phyloP scores from a whole-genome alignment of 2,329 filamentous ascomycete species.

The Nemania serpens region DNA sequence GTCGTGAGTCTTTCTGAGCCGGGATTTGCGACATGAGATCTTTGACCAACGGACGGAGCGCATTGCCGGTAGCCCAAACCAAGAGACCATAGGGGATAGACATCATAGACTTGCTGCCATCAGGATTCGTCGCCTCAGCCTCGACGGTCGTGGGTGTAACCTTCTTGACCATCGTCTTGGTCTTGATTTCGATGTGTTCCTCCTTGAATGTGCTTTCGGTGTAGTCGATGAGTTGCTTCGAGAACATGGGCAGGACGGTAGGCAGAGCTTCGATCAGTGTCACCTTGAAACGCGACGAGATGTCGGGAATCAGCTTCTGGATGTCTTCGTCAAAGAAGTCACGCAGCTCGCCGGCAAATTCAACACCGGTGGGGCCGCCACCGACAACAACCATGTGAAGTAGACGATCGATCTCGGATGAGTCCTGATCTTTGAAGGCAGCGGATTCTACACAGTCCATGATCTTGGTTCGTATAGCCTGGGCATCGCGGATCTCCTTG shows the following conservation, averaged over 20 bases:
- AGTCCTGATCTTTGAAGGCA: slow-evolving; percentile 92
- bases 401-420: slow-evolving; percentile 88
- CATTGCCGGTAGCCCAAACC: slow-evolving; percentile 98
- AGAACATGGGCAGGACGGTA: slow-evolving; percentile 97
- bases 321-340: slow-evolving; percentile 99
- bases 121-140: slow-evolving; percentile 79
- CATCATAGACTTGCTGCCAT: slow-evolving; percentile 82
- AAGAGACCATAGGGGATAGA: slow-evolving; percentile 91
- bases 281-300: slow-evolving; percentile 92
- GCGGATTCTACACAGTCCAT: slow-evolving; percentile 99
- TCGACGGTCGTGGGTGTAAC: slow-evolving; percentile 93
- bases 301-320: slow-evolving; percentile 96
- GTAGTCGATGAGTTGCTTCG: slow-evolving; percentile 98
- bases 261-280: slow-evolving; percentile 96
- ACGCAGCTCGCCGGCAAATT: slow-evolving; percentile 97
- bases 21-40: slow-evolving; percentile 92
- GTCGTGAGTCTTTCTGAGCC: slow-evolving; percentile 91
- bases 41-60: slow-evolving; percentile 83
- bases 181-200: slow-evolving; percentile 95
- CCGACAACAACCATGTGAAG: slow-evolving; percentile 97
- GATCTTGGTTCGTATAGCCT: slow-evolving; percentile 95
- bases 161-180: slow-evolving; percentile 98
- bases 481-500: slow-evolving; percentile 96
- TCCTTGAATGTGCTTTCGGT: slow-evolving; percentile 99
- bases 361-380: slow-evolving; percentile 93